Percentiles rank a stretch among this genome's conserved stretches.
Conservation (phyloP, 2,329 filamentous ascomycete genomes). For the Aspergillus japonicus region DNA sequence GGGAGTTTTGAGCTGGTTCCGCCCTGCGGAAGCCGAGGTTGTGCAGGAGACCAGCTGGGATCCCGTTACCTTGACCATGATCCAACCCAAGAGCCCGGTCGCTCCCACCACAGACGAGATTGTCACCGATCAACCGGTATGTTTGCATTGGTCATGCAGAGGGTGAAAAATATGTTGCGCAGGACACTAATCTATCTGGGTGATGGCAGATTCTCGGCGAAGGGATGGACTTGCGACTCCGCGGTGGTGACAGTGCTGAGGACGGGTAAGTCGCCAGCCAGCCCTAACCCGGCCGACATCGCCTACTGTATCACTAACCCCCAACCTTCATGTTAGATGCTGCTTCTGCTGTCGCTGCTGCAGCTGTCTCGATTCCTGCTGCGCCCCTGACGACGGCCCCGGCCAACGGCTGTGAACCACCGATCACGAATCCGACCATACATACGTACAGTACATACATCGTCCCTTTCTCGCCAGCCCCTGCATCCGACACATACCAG, state of each 20-base stretch:
- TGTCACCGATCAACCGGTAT: slow-evolving; percentile 8
- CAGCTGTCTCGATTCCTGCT: neutral
- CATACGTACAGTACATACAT: no score
- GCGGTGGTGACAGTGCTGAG: slow-evolving; percentile 9
- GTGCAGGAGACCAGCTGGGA: slow-evolving; percentile 5
- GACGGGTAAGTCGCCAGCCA: slow-evolving; percentile 4
- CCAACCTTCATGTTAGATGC: neutral
- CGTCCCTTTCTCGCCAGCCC: neutral
- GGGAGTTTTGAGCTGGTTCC: slow-evolving; percentile 3
- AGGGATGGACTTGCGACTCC: slow-evolving; percentile 6
- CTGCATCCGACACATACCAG: neutral
- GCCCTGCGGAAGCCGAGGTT: neutral
- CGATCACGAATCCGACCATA: neutral
- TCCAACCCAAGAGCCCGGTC: slow-evolving; percentile 5
- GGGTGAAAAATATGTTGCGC: neutral
- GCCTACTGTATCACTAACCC: neutral
- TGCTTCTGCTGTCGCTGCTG: slow-evolving; percentile 8
- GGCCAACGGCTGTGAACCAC: neutral
- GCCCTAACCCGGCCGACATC: neutral
- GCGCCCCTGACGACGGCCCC: neutral
- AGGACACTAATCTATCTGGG: neutral
- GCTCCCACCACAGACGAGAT: neutral
- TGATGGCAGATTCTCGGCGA: neutral
- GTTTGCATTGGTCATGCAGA: neutral
- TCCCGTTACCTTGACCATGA: slow-evolving; percentile 7